These are phyloP conservation scores for Scheffersomyces spartinae DNA, from an alignment of 805 yeast species.

Conservation along the genomic window DNA sequence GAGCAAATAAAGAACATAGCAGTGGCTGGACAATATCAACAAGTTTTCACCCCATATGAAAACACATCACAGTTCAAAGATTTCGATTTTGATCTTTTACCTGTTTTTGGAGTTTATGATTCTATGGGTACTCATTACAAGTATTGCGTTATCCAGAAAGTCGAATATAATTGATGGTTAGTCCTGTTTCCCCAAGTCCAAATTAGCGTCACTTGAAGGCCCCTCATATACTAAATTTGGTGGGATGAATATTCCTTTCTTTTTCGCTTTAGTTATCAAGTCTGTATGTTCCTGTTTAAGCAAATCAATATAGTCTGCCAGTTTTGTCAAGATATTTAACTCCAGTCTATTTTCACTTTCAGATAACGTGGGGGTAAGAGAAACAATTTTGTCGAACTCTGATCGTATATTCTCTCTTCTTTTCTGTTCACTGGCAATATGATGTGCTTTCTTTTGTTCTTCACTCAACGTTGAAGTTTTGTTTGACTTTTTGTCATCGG, in stretches of 20 bases:
- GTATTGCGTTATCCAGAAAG: too few species aligned
- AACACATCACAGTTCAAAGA: too few species aligned
- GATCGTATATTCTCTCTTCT: slow-evolving; percentile 76
- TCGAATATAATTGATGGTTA: too few species aligned
- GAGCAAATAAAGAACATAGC: slow-evolving; percentile 4
- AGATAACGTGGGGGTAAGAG: slow-evolving; percentile 61
- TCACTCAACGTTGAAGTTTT: slow-evolving; percentile 13
- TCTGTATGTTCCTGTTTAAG: slow-evolving; percentile 38
- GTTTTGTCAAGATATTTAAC: slow-evolving; percentile 56
- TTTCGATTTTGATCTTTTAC: too few species aligned
- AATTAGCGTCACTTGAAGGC: background rate
- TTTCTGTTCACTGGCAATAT: slow-evolving; percentile 77
- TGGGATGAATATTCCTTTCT: slow-evolving; percentile 32
- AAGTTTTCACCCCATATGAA: too few species aligned
- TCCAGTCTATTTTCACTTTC: slow-evolving; percentile 74
- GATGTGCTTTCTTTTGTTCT: slow-evolving; percentile 42
- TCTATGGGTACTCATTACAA: too few species aligned
- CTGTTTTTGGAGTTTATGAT: too few species aligned
- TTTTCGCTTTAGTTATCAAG: slow-evolving; percentile 30
- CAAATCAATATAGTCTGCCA: slow-evolving; percentile 41
- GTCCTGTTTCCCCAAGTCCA: background rate
- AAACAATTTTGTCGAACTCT: slow-evolving; percentile 68
- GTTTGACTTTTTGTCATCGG: too few species aligned
- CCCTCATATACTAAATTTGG: too few species aligned
- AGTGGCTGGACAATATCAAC: background rate